These are phyloP conservation scores for Clarireedia monteithiana DNA, from an alignment of 2,329 filamentous ascomycete genomes.

Conservation along the genomic window DNA sequence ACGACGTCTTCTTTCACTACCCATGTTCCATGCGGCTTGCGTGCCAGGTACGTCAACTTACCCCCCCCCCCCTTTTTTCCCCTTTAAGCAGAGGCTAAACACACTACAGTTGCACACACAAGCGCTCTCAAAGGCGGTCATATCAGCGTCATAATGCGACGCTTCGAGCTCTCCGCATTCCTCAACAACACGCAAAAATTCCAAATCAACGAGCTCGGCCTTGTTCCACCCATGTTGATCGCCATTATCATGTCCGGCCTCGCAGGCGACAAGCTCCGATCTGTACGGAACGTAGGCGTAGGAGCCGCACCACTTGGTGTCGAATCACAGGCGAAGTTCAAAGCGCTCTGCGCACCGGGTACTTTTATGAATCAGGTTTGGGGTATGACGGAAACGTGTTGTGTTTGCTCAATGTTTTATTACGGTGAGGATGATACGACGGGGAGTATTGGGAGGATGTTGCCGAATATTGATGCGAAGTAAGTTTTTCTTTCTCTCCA, in stretches of 20 bases:
- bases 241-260: constrained; percentile 38
- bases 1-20: constrained; percentile 43
- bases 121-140: constrained; percentile 27
- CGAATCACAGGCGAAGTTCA: constrained; percentile 33
- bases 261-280: constrained; percentile 43
- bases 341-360: constrained; percentile 32
- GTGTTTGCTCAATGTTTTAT: constrained; percentile 18
- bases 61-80: no score
- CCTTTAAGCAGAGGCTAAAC: neutral
- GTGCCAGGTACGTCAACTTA: constrained; percentile 43
- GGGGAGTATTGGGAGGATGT: constrained; percentile 39
- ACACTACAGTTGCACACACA: constrained; percentile 56
- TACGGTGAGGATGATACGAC: constrained; percentile 43
- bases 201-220: constrained; percentile 55
- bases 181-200: constrained; percentile 59
- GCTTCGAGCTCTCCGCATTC: constrained; percentile 68
- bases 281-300: constrained; percentile 35
- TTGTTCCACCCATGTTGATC: constrained; percentile 72
- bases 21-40: constrained; percentile 56
- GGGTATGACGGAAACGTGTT: constrained; percentile 43
- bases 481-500: constrained; percentile 2
- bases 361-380: constrained; percentile 41
- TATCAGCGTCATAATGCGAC: constrained; percentile 51
- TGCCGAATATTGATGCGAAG: constrained; percentile 33
- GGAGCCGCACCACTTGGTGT: constrained; percentile 42